Evolutionary conservation across 2,329 filamentous ascomycete genomes (phyloP).

Genomic region (Pseudogymnoascus sp.): DNA sequence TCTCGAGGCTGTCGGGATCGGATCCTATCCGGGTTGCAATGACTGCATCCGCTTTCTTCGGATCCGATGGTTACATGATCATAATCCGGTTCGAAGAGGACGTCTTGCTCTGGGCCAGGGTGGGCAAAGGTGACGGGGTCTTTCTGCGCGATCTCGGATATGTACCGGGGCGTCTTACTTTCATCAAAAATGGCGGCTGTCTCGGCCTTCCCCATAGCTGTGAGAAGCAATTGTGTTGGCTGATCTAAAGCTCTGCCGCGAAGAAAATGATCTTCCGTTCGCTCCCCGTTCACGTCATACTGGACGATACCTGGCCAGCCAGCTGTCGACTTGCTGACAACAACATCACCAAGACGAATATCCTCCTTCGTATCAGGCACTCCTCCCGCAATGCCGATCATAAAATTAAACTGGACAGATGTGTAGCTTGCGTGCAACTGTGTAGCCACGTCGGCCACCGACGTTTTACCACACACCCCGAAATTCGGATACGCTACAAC

Average conservation of each 20-base stretch:
- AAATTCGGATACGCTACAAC: slow-evolving; percentile 22
- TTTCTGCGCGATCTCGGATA: slow-evolving; percentile 20
- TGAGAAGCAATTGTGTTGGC: slow-evolving; percentile 18
- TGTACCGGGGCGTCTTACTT: slow-evolving; percentile 15
- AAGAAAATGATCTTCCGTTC: slow-evolving; percentile 10
- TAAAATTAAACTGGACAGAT: slow-evolving; percentile 14
- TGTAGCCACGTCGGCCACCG: slow-evolving; percentile 17
- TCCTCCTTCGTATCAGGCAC: slow-evolving; percentile 15
- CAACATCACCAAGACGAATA: slow-evolving; percentile 18
- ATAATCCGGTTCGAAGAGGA: slow-evolving; percentile 23
- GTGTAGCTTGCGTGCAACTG: slow-evolving; percentile 18
- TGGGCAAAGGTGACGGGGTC: slow-evolving; percentile 18
- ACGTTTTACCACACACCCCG: slow-evolving; percentile 19
- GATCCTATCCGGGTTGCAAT: neutral
- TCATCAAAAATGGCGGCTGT: slow-evolving; percentile 18
- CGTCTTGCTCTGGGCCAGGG: slow-evolving; percentile 20
- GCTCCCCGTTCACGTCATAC: slow-evolving; percentile 18
- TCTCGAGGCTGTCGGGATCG: neutral
- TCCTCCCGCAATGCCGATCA: slow-evolving; percentile 21
- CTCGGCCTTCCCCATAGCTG: slow-evolving; percentile 19
- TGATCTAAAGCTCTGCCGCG: slow-evolving; percentile 15
- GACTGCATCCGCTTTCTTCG: slow-evolving; percentile 5
- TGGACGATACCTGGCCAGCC: slow-evolving; percentile 16
- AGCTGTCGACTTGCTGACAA: slow-evolving; percentile 16
- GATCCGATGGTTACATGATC: slow-evolving; percentile 17